phyloP scores from a whole-genome alignment of 129 eudicot genomes.

The Escallonia herrerae region DNA sequence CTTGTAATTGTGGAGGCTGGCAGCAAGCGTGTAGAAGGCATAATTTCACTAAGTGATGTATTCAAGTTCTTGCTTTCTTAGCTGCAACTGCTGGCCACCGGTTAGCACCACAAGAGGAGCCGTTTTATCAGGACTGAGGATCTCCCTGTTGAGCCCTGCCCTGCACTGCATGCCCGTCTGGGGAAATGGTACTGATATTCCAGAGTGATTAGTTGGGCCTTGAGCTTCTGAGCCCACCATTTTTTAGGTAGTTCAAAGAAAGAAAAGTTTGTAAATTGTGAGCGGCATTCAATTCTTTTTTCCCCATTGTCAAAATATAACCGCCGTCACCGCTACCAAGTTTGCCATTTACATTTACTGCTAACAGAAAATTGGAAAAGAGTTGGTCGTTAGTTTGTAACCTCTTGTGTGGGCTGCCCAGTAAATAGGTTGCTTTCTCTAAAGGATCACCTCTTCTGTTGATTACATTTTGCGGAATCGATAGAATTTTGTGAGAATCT shows the following conservation, averaged over 20 bases:
- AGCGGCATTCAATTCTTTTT: not conserved
- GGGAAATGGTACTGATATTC: not conserved
- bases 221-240: slow-evolving; percentile 10
- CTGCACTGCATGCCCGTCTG: not conserved
- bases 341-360: too few species aligned
- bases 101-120: not conserved
- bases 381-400: too few species aligned
- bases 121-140: not conserved
- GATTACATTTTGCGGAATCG: too few species aligned
- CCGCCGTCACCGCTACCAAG: too few species aligned
- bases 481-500: too few species aligned
- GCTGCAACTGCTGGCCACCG: slow-evolving; percentile 3
- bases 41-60: slow-evolving; percentile 65
- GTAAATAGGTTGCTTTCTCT: too few species aligned
- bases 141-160: not conserved
- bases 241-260: slow-evolving; percentile 5
- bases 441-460: too few species aligned
- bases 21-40: slow-evolving; percentile 82
- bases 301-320: not conserved
- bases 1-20: slow-evolving; percentile 84
- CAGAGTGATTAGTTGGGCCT: slow-evolving; percentile 5
- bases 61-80: slow-evolving; percentile 68
- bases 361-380: too few species aligned
- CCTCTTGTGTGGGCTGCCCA: too few species aligned
- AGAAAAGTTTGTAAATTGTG: slow-evolving; percentile 14